phyloP scores from a whole-genome alignment of 2,329 filamentous ascomycete genomes.

The Penicillium aurantiogriseum region DNA sequence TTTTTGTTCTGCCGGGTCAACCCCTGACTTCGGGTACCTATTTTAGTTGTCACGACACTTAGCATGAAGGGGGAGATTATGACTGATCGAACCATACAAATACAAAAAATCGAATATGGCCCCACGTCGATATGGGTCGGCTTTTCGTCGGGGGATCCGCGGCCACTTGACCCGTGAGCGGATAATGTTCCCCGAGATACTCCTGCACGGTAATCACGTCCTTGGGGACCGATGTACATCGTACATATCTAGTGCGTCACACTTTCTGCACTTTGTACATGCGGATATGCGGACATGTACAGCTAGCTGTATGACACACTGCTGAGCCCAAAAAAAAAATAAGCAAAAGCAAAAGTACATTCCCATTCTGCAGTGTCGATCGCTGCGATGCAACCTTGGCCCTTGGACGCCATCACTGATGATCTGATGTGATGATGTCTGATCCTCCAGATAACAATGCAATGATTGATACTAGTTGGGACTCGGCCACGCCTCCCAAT shows the following conservation, averaged over 20 bases:
- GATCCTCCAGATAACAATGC: slow-evolving; percentile 2
- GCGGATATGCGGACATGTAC: not conserved
- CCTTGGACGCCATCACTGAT: slow-evolving; percentile 1
- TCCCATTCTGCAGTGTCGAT: slow-evolving; percentile 13
- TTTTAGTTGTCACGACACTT: slow-evolving; percentile 9
- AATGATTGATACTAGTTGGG: slow-evolving; percentile 3
- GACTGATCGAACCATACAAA: slow-evolving; percentile 19
- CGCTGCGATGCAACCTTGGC: not conserved
- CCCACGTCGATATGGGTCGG: slow-evolving; percentile 18
- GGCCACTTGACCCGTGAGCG: slow-evolving; percentile 15
- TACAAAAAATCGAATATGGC: slow-evolving; percentile 2
- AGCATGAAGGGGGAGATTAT: slow-evolving; percentile 6
- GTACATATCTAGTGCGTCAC: not conserved
- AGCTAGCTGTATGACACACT: slow-evolving; percentile 4
- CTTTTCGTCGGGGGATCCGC: slow-evolving; percentile 18
- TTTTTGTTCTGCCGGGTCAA: slow-evolving; percentile 17
- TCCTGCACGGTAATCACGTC: slow-evolving; percentile 7
- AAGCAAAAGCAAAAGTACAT: slow-evolving; percentile 1
- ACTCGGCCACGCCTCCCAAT: not conserved
- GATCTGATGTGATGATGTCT: not conserved
- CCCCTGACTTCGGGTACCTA: slow-evolving; percentile 18
- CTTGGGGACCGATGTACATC: not conserved
- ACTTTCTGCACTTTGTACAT: not conserved
- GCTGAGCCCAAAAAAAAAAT: not conserved
- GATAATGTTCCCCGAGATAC: slow-evolving; percentile 16